Base-by-base conservation (phyloP, 169 alveolate genomes). In the Eimeria acervulina region DNA sequence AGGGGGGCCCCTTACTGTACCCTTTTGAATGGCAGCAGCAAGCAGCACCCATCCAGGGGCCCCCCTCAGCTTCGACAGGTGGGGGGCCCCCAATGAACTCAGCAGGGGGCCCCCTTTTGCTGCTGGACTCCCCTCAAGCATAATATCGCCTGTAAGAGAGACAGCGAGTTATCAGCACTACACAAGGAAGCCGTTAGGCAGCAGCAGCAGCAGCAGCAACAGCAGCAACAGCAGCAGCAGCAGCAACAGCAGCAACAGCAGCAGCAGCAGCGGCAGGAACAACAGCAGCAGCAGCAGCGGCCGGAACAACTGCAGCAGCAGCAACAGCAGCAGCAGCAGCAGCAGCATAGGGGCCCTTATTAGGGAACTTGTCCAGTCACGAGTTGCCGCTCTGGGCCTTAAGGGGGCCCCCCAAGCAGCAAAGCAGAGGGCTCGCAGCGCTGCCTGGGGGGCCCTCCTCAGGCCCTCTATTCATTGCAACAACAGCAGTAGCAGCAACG, bases 401-500 rank as follows among this genome's bases (percentile, higher is more conserved):
- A 23, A 8, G 80, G 47, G 47, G 52, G 84, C 47, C 84, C 84
- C 84, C 47, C 4, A 0, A 1, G 17, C 84, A 28, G 84, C 84
- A n/a, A 36, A 12, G 21, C 84, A 31, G 42, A 72, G 84, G 84
- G 84, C 84, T 23, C 84, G 84, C 84, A 72, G 84, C 47, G 84
- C 84, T 31, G 84, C 84, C 7, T 72, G 84, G 84, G 84, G 84
- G 84, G 84, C 52, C 84, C 84, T 72, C 6, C 84, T 72, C 47
- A 28, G 47, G 0, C 10, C 52, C 84, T 72, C 84, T 31, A 21
- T 36, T 28, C 84, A 72, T 44, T 72, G 84, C 47, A 72, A 4
- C 40, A 31, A 44, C 52, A 36, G 44, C 52, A 72, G 52, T 13
- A 72, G 84, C 47, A 31, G 84, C 44, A 72, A 44, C 84, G 28